phyloP scores from a whole-genome alignment of 495 filamentous ascomycete species.

The Amphirosellinia nigrospora region DNA sequence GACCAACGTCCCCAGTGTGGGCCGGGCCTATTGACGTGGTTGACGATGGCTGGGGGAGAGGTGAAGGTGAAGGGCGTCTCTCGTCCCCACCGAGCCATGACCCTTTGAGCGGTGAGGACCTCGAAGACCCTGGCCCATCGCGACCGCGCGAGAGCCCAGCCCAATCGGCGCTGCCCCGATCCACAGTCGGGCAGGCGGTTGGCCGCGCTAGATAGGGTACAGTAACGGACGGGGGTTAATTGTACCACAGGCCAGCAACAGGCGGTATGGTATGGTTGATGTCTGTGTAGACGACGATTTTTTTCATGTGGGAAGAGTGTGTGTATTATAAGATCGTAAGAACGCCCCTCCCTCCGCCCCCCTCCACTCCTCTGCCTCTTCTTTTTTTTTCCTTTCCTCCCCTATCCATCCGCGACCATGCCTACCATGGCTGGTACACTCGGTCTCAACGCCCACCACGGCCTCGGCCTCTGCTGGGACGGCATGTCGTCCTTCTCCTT shows the following conservation, averaged over 20 bases:
- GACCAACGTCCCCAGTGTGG: neutral
- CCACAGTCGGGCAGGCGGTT: conserved; percentile 23
- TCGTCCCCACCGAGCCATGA: conserved; percentile 16
- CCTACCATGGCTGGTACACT: conserved; percentile 29
- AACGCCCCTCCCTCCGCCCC: neutral
- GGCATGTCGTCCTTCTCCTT: conserved; percentile 9
- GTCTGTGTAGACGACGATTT: no score
- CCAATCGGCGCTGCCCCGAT: conserved; percentile 19
- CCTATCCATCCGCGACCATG: conserved; percentile 23
- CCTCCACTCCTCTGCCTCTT: no score
- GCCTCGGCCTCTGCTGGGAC: neutral
- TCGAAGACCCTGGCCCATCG: conserved; percentile 2
- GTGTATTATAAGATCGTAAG: conserved; percentile 14
- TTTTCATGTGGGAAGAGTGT: no score
- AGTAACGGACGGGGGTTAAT: no score
- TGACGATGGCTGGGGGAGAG: conserved; percentile 22
- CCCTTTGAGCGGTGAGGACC: conserved; percentile 24
- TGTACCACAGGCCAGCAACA: neutral
- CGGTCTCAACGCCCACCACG: conserved; percentile 13
- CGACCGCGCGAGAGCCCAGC: conserved; percentile 13
- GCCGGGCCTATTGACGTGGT: conserved; percentile 24
- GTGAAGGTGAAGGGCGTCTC: neutral
- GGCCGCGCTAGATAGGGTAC: conserved; percentile 12
- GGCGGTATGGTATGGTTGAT: conserved; percentile 8
- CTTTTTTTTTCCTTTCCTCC: neutral